A percentile compares a stretch with the other conserved stretches of the same genome.
These are phyloP conservation scores for Paraleonurus japonicus DNA, from an alignment of 257 asterid genomes.

Conservation along the genomic window DNA sequence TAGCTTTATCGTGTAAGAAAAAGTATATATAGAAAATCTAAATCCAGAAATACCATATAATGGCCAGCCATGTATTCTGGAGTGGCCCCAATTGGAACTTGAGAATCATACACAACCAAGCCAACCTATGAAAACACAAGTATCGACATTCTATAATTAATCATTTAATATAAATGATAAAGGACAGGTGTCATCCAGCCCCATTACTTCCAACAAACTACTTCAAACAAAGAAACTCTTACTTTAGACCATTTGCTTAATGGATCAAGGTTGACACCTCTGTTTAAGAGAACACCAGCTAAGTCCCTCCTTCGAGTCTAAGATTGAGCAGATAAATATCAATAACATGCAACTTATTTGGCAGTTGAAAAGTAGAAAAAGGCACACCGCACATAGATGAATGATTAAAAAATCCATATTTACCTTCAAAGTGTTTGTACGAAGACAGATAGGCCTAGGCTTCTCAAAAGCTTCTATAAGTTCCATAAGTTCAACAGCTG, in stretches of 20 bases:
- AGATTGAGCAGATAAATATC: constrained; percentile 20
- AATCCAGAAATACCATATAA: constrained; percentile 67
- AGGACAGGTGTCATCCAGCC: not conserved
- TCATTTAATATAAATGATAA: not conserved
- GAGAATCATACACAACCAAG: constrained; percentile 90
- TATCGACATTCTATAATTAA: not conserved
- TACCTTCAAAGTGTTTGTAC: constrained; percentile 92
- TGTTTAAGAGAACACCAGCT: constrained; percentile 86
- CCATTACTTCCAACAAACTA: not conserved
- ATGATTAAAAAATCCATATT: not conserved
- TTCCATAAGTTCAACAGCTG: constrained; percentile 86
- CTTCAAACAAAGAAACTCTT: constrained; percentile 25
- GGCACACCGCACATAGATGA: not conserved
- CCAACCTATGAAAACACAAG: constrained; percentile 62
- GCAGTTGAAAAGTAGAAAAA: not conserved
- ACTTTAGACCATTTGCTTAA: constrained; percentile 99
- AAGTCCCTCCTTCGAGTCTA: constrained; percentile 95
- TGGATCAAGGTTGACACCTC: constrained; percentile 97
- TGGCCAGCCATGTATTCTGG: constrained; percentile 99
- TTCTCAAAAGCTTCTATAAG: constrained; percentile 94
- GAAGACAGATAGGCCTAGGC: constrained; percentile 84
- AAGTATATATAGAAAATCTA: constrained; percentile 7
- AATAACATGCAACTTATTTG: constrained; percentile 22
- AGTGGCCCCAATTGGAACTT: constrained; percentile 97
- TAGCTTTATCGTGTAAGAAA: constrained; percentile 23